Percentiles rank a stretch among this genome's conserved stretches.
Evolutionary conservation across 805 yeast genomes (phyloP).

Genomic region (Saturnispora quitensis): DNA sequence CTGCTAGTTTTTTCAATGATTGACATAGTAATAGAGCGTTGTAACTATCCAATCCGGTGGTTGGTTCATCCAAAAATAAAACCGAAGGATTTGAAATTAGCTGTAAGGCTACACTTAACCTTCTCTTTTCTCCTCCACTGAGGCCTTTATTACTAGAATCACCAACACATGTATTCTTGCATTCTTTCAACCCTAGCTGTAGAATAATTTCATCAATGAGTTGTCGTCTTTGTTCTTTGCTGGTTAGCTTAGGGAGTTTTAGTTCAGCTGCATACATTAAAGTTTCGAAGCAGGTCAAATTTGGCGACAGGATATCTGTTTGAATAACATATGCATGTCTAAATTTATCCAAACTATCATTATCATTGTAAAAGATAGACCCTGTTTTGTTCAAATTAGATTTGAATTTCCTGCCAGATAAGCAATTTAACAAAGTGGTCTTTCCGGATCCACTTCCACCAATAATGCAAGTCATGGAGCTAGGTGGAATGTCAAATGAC

Average conservation of each 20-base stretch:
- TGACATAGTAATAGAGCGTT: conserved; percentile 59
- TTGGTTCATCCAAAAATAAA: conserved; percentile 77
- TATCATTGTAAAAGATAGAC: conserved; percentile 33
- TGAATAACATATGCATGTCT: conserved; percentile 63
- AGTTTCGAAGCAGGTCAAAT: conserved; percentile 65
- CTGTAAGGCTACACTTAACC: conserved; percentile 73
- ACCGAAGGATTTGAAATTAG: conserved; percentile 67
- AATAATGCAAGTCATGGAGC: conserved; percentile 66
- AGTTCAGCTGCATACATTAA: conserved; percentile 62
- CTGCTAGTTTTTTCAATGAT: conserved; percentile 50
- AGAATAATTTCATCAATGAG: conserved; percentile 53
- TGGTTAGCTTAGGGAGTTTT: conserved; percentile 42
- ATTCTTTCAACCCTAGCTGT: conserved; percentile 57
- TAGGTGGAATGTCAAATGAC: conserved; percentile 50
- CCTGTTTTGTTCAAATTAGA: conserved; percentile 32
- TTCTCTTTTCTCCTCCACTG: conserved; percentile 79
- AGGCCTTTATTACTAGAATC: conserved; percentile 46
- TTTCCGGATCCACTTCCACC: conserved; percentile 89
- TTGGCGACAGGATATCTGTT: conserved; percentile 63
- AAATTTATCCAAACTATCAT: conserved; percentile 20
- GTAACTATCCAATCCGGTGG: conserved; percentile 77
- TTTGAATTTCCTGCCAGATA: conserved; percentile 39
- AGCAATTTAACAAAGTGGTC: conserved; percentile 64
- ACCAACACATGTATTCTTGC: conserved; percentile 52
- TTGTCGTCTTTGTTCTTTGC: conserved; percentile 33